These are phyloP conservation scores for Prunus armeniaca DNA, from an alignment of 306 rosid genomes.

Conservation along the genomic window DNA sequence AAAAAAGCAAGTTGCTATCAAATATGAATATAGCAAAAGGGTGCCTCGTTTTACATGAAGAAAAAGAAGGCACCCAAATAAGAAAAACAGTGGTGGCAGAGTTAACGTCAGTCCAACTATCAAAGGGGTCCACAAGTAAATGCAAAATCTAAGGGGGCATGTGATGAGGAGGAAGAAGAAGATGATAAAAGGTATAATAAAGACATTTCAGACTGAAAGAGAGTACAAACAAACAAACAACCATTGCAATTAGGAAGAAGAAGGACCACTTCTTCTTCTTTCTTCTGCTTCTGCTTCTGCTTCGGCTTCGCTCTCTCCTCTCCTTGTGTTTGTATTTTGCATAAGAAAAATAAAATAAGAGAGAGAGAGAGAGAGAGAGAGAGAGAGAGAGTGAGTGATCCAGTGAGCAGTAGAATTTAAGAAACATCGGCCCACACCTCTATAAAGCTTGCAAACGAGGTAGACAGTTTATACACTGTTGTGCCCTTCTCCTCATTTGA, in stretches of 20 bases:
- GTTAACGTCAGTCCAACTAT: constrained; percentile 60
- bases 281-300: background rate
- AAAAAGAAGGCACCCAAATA: background rate
- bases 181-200: constrained; percentile 40
- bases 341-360: too few species aligned
- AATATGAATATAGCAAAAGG: background rate
- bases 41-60: constrained; percentile 13
- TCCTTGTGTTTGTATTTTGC: background rate
- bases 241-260: constrained; percentile 7
- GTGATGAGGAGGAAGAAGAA: constrained; percentile 44
- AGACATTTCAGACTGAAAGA: constrained; percentile 22
- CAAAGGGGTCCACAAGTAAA: constrained; percentile 53
- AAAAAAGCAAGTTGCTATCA: background rate
- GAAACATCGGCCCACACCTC: constrained; percentile 67
- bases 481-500: background rate
- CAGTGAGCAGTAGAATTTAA: constrained; percentile 58
- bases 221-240: constrained; percentile 40
- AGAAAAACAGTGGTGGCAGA: constrained; percentile 20
- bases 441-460: constrained; percentile 55
- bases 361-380: too few species aligned
- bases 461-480: constrained; percentile 47
- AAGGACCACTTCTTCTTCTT: constrained; percentile 40
- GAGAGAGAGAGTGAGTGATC: constrained; percentile 13
- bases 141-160: constrained; percentile 61
- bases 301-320: constrained; percentile 3